Evolutionary conservation across 139 green algal species (phyloP).

Genomic region (Closterium sp.): DNA sequence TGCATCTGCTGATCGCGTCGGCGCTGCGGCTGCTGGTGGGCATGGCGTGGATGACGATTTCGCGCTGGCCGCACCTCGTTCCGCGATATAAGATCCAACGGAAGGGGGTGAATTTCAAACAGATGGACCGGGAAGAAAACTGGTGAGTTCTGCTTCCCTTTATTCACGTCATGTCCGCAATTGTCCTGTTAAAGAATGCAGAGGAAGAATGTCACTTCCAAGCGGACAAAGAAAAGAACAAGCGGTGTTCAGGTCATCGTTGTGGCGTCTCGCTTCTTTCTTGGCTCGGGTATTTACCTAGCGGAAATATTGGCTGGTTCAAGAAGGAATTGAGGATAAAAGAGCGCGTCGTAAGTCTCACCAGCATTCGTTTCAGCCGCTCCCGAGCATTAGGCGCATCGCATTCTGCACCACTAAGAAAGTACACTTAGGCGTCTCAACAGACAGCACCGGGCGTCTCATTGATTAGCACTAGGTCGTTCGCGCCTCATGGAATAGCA

Average conservation of each 20-base stretch:
- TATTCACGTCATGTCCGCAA: too few species aligned
- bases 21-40: slow-evolving; percentile 43
- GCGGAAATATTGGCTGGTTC: too few species aligned
- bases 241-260: too few species aligned
- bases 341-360: too few species aligned
- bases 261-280: too few species aligned
- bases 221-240: too few species aligned
- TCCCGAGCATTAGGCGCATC: background rate
- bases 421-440: background rate
- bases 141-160: slow-evolving; percentile 27
- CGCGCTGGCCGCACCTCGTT: slow-evolving; percentile 34
- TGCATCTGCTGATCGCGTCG: slow-evolving; percentile 47
- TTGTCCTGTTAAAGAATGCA: too few species aligned
- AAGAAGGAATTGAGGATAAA: too few species aligned
- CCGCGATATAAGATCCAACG: slow-evolving; percentile 36
- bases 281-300: too few species aligned
- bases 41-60: slow-evolving; percentile 49
- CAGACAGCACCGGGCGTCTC: too few species aligned
- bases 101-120: slow-evolving; percentile 53
- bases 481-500: background rate
- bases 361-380: background rate
- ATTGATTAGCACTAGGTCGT: too few species aligned
- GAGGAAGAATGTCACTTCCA: too few species aligned
- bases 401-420: background rate
- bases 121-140: slow-evolving; percentile 54